Conservation (phyloP, 805 yeast genomes). For the Debaryomyces hansenii region DNA sequence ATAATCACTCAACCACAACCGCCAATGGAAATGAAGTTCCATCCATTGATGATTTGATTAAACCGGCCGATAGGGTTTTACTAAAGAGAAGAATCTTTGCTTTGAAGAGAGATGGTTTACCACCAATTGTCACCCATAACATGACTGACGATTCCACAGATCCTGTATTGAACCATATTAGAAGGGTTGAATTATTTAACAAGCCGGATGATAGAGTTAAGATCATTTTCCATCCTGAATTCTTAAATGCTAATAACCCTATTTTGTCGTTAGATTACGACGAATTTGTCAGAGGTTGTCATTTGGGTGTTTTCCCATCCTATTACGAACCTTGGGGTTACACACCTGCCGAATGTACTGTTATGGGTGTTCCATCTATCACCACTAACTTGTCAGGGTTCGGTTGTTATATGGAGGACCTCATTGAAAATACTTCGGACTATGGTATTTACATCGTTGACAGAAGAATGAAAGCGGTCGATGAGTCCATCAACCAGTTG, state of each 20-base stretch:
- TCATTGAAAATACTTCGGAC: slow-evolving; percentile 90
- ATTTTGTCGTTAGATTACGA: slow-evolving; percentile 91
- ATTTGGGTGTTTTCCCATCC: slow-evolving; percentile 96
- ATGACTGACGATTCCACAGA: slow-evolving; percentile 91
- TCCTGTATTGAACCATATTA: slow-evolving; percentile 87
- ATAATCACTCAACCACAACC: slow-evolving; percentile 41
- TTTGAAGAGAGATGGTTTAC: slow-evolving; percentile 81
- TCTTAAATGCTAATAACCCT: slow-evolving; percentile 91
- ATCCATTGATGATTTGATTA: slow-evolving; percentile 77
- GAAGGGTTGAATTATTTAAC: slow-evolving; percentile 89
- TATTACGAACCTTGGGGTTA: slow-evolving; percentile 99
- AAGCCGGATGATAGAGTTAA: slow-evolving; percentile 88
- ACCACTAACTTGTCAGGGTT: slow-evolving; percentile 95
- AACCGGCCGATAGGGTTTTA: slow-evolving; percentile 83
- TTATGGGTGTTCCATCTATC: slow-evolving; percentile 98
- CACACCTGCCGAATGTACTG: slow-evolving; percentile 99
- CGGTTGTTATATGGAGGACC: slow-evolving; percentile 98
- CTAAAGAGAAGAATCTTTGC: slow-evolving; percentile 93
- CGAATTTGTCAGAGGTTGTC: slow-evolving; percentile 97
- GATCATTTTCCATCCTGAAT: slow-evolving; percentile 96
- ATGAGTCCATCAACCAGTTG: slow-evolving; percentile 89
- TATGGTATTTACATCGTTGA: slow-evolving; percentile 97
- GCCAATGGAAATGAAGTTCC: slow-evolving; percentile 64
- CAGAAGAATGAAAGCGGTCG: slow-evolving; percentile 87
- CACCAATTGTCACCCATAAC: slow-evolving; percentile 96